Evolutionary conservation across 345 rosid species (phyloP), one percentile per base, ranked within the genome.

Genomic region (Euphorbia lathyris): DNA sequence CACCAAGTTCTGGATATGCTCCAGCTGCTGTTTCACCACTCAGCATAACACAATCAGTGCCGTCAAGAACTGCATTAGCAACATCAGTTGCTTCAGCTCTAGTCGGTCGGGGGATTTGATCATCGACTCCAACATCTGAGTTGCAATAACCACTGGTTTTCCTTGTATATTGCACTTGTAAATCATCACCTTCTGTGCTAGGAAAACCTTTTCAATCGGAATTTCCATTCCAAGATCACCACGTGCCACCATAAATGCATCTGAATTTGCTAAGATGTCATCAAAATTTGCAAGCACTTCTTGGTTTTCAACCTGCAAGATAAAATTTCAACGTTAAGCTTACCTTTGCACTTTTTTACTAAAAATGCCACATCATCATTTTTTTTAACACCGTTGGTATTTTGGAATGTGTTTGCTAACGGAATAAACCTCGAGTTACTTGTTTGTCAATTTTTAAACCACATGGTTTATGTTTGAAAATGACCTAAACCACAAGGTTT

Each of bases 151-250:
- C 9, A 94, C 98, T 0, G 98, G 97, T 69, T 93, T 93, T 10
- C 98, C 98, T 73, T 91, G 97, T 74, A 91, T 89, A 82, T 94
- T 94, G 80, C 97, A 94, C 81, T 94, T 94, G 89, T 90, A 91
- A 79, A 94, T 85, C 98, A 94, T 94, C n/a, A 91, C 97, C 72
- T 94, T 94, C 86, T 94, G 98, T 11, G 98, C 98, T 26, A 94
- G 75, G 80, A 94, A 94, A 56, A 94, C 91, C 84, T 94, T 94
- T 65, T 94, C 98, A 7, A 94, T 94, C 0, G 98, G 98, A 71
- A 94, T 94, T 79, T 94, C 98, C 98, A 94, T 94, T 56, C 98
- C 98, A 0, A 94, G 93, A 75, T 94, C 98, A 43, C 98, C 98
- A 43, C 98, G 85, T 2, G 98, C 98, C 70, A 94, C 95, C 98